These are phyloP conservation scores for Sarocladium kiliense DNA, from an alignment of 2,329 filamentous ascomycete species.

Conservation along the genomic window DNA sequence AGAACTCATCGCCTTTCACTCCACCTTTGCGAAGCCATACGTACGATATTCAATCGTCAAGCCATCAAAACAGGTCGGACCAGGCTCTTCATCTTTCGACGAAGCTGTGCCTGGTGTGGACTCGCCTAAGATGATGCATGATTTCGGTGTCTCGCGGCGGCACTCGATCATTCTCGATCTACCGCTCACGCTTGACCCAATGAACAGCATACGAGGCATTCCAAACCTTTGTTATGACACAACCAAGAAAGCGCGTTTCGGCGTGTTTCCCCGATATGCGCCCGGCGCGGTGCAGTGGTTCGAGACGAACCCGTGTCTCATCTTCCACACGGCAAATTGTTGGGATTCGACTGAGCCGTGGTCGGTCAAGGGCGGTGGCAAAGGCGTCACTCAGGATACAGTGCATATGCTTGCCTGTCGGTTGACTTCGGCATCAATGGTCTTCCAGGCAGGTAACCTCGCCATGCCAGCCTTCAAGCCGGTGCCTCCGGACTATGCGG, in stretches of 20 bases:
- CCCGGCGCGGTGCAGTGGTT: conserved; percentile 60
- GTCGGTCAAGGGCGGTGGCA: not conserved
- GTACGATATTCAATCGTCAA: conserved; percentile 55
- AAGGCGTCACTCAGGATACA: not conserved
- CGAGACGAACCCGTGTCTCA: conserved; percentile 61
- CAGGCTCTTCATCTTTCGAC: conserved; percentile 36
- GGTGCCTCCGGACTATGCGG: conserved; percentile 32
- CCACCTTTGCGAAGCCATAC: conserved; percentile 59
- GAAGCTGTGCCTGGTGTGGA: conserved; percentile 54
- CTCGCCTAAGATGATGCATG: conserved; percentile 70
- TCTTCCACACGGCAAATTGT: conserved; percentile 68
- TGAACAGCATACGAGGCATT: conserved; percentile 51
- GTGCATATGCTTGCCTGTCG: conserved; percentile 64
- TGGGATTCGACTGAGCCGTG: conserved; percentile 50
- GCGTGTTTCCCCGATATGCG: conserved; percentile 58
- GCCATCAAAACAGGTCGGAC: conserved; percentile 18
- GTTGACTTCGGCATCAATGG: conserved; percentile 58
- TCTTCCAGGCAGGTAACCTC: conserved; percentile 62
- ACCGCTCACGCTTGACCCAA: conserved; percentile 59
- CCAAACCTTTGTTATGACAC: conserved; percentile 57
- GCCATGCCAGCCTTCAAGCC: conserved; percentile 36
- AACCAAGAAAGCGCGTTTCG: conserved; percentile 54
- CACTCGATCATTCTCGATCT: conserved; percentile 67
- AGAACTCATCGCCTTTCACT: conserved; percentile 64
- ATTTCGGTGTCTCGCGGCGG: conserved; percentile 60